phyloP scores from a whole-genome alignment of 305 asterid species.

The Solanum hybrid region DNA sequence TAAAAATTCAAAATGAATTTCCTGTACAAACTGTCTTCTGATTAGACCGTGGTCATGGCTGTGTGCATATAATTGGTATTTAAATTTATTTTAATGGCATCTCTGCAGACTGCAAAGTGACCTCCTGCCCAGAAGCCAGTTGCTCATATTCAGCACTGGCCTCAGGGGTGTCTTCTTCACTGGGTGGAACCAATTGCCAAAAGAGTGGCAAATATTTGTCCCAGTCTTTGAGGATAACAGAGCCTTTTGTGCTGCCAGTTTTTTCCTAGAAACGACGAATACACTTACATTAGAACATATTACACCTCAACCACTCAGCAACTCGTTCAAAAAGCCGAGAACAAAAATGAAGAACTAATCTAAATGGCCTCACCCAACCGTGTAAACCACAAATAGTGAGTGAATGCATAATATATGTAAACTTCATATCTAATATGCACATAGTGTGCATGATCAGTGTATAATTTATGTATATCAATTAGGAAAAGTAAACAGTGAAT shows the following conservation, averaged over 20 bases:
- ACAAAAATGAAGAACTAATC: background rate
- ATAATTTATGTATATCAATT: background rate
- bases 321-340: background rate
- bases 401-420: background rate
- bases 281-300: background rate
- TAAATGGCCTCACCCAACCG: background rate
- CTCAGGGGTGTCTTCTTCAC: conserved; percentile 98
- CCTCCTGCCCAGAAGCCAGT: conserved; percentile 43
- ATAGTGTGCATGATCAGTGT: background rate
- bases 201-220: conserved; percentile 77
- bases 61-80: background rate
- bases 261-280: conserved; percentile 44
- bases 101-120: conserved; percentile 62
- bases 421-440: background rate
- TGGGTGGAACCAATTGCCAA: conserved; percentile 99
- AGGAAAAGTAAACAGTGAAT: background rate
- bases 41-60: background rate
- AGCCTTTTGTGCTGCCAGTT: conserved; percentile 80
- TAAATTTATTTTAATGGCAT: background rate
- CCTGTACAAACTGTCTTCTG: background rate
- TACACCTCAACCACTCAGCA: background rate
- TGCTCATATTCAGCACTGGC: conserved; percentile 67
- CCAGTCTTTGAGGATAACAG: conserved; percentile 68
- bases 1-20: conserved; percentile 2
- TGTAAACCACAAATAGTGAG: background rate